Evolutionary conservation across 352 stramenopile genomes (phyloP).

Genomic region (Phytophthora cactorum): DNA sequence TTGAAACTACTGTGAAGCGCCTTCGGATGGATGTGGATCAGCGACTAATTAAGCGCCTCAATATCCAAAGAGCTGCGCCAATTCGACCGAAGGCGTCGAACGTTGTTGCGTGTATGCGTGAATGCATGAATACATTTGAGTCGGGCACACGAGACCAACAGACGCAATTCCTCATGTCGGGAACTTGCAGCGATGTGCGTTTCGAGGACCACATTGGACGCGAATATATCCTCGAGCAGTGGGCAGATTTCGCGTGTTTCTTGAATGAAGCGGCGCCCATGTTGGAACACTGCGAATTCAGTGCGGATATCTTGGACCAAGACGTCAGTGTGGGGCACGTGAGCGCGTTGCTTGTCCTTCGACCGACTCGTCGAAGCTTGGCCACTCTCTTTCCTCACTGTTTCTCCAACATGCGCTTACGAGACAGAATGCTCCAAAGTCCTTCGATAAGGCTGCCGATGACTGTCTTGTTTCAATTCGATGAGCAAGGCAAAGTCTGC

Average conservation of each 20-base stretch:
- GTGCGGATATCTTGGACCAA: conserved; percentile 11
- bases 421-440: conserved; percentile 23
- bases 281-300: conserved; percentile 16
- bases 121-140: conserved; percentile 27
- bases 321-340: conserved; percentile 10
- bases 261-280: conserved; percentile 10
- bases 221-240: conserved; percentile 28
- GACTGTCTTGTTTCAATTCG: conserved; percentile 31
- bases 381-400: conserved; percentile 18
- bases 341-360: conserved; percentile 15
- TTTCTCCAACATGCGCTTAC: conserved; percentile 5
- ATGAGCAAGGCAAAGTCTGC: conserved; percentile 33
- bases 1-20: conserved; percentile 27
- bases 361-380: conserved; percentile 16
- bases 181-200: conserved; percentile 25
- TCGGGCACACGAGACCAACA: conserved; percentile 19
- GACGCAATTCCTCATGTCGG: conserved; percentile 19
- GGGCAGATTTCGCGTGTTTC: conserved; percentile 11
- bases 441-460: conserved; percentile 20
- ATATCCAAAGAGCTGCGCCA: conserved; percentile 2
- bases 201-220: conserved; percentile 22
- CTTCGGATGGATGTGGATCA: conserved; percentile 33
- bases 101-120: conserved; percentile 15
- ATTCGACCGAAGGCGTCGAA: background rate
- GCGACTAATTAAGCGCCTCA: conserved; percentile 6